These are phyloP conservation scores for Teratosphaeria epicoccoides DNA, from an alignment of 2,329 filamentous ascomycete genomes.

Conservation along the genomic window DNA sequence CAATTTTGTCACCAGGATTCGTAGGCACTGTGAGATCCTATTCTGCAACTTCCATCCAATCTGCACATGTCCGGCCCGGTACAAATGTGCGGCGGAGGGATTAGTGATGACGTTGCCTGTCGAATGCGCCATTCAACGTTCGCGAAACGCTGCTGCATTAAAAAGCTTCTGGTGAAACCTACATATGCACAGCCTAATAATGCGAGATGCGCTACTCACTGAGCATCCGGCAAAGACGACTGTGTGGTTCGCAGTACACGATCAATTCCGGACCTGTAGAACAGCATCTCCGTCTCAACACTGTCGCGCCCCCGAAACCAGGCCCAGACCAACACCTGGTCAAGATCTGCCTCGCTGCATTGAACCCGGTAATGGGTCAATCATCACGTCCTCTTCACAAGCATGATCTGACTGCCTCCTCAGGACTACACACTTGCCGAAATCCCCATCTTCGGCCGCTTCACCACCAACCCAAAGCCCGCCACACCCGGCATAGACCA, in stretches of 20 bases:
- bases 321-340: conserved; percentile 42
- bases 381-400: not conserved
- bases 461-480: conserved; percentile 28
- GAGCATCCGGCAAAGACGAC: no score
- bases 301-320: conserved; percentile 30
- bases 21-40: not conserved
- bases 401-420: not conserved
- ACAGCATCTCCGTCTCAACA: conserved; percentile 41
- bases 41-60: not conserved
- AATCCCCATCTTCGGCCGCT: conserved; percentile 30
- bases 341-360: conserved; percentile 40
- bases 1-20: no score
- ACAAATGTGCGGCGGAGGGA: no score
- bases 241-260: conserved; percentile 47
- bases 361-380: conserved; percentile 38
- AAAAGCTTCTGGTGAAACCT: no score
- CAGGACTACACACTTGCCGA: conserved; percentile 53
- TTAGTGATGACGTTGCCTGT: no score
- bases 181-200: no score
- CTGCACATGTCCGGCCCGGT: no score
- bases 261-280: conserved; percentile 39
- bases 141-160: no score
- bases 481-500: conserved; percentile 43
- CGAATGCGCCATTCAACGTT: no score
- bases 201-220: no score